Evolutionary conservation across 2,329 filamentous ascomycete species (phyloP).

Genomic region (Ceratocystis harringtonii): DNA sequence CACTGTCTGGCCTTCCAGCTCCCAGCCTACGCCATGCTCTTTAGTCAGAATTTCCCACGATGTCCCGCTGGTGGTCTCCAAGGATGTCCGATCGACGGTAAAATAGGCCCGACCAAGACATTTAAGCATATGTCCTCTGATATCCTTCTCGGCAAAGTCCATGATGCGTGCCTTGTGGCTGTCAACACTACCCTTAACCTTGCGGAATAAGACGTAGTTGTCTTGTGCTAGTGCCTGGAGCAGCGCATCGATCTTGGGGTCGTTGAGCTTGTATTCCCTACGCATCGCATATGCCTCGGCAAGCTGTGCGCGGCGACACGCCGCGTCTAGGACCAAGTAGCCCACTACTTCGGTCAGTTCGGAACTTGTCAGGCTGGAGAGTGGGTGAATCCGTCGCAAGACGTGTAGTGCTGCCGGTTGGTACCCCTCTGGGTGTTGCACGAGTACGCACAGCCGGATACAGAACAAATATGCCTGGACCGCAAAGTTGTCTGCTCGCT

Average conservation of each 20-base stretch:
- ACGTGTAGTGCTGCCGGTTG: conserved; percentile 73
- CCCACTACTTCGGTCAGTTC: conserved; percentile 67
- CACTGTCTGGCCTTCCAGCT: conserved; percentile 55
- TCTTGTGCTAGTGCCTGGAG: conserved; percentile 60
- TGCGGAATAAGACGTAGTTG: conserved; percentile 69
- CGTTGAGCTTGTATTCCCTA: conserved; percentile 44
- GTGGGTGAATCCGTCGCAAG: conserved; percentile 53
- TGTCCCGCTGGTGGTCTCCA: conserved; percentile 53
- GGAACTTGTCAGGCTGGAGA: conserved; percentile 50
- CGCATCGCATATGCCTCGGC: conserved; percentile 56
- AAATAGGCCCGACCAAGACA: conserved; percentile 75
- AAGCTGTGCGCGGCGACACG: conserved; percentile 66
- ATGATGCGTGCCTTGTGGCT: conserved; percentile 66
- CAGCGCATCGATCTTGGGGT: conserved; percentile 52
- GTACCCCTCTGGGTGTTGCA: conserved; percentile 74
- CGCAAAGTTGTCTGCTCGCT: conserved; percentile 64
- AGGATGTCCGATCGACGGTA: conserved; percentile 48
- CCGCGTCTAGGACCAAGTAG: conserved; percentile 75
- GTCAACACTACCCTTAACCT: conserved; percentile 56
- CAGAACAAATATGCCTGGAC: conserved; percentile 86
- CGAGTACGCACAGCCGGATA: conserved; percentile 67
- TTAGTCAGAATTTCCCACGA: conserved; percentile 59
- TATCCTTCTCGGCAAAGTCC: conserved; percentile 61
- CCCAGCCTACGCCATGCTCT: conserved; percentile 69
- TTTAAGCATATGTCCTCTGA: conserved; percentile 66